Conservation (phyloP, 305 asterid genomes). For the Withania somnifera region DNA sequence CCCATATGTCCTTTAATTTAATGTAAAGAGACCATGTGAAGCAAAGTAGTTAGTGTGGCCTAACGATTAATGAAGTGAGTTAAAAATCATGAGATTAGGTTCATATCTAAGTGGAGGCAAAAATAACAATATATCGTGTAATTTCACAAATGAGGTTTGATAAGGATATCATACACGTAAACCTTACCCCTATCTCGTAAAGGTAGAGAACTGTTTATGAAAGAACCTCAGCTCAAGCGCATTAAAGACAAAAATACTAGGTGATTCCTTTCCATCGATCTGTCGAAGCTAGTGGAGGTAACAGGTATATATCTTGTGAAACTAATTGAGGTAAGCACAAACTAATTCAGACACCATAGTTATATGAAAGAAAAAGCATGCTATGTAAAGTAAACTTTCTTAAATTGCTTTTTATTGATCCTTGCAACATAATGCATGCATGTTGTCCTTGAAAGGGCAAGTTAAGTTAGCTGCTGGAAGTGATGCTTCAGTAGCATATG, state of each 20-base stretch:
- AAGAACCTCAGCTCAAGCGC: neutral
- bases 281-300: neutral
- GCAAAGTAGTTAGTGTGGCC: neutral
- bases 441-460: neutral
- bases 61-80: neutral
- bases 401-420: neutral
- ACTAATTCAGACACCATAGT: too few relatives aligned
- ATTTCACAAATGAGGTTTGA: rapidly evolving
- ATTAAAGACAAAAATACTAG: neutral
- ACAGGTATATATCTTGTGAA: neutral
- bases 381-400: neutral
- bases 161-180: neutral
- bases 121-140: neutral
- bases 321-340: too few relatives aligned
- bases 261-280: neutral
- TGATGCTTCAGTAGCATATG: conserved; percentile 13
- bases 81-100: neutral
- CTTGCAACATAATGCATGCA: neutral
- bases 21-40: neutral
- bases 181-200: neutral
- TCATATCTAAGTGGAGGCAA: neutral
- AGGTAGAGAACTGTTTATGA: neutral
- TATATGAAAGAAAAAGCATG: neutral
- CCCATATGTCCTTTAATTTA: neutral
- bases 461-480: conserved; percentile 12